Base-by-base conservation (phyloP, 106 monocot genomes). In the Dactylorhiza incarnata region DNA sequence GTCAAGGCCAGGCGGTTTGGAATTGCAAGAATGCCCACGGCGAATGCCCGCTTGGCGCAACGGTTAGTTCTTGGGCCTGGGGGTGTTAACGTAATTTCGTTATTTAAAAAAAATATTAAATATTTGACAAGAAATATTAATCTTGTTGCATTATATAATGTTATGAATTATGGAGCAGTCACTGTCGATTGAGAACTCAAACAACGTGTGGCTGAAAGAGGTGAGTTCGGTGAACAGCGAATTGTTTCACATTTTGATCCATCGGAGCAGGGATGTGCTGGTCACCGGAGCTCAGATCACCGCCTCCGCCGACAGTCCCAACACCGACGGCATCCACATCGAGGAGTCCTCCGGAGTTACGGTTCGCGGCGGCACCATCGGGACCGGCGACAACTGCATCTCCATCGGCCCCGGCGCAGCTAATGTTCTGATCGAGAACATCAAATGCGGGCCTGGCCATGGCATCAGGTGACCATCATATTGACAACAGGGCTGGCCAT, bases 251-350 rank as follows among this genome's bases (percentile, higher is more conserved):
- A 29, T 74, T 17, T 3, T 37, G 9, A 74, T 74, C 8, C 14
- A 74, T n/a, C 16, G 17, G 5, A 54, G 74, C 55, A 74, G 55
- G 5, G 1, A 16, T 13, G 74, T 55, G 7, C 15, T 7, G n/a
- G 25, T 74, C 2, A 53, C 7, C 10, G 5, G 16, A 15, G 7
- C 16, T 1, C 37, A 0, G 0, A 43, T 74, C 9, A 11, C 17
- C 0, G 74, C 74, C 1, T 15, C 74, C 9, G 9, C 9, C 3
- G n/a, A 52, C 29, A 74, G 74, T 29, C 74, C 74, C 8, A 74
- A 74, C 55, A 74, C 74, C 7, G 74, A 74, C 56, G 74, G 74
- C 26, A 74, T 74, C 37, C 74, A 74, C 74, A 55, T 74, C 9
- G n/a, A 74, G 55, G 47, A 9, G 74, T 74, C 74, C 14, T 4